These are phyloP conservation scores for Alternaria novae-zelandiae DNA, from an alignment of 2,329 filamentous ascomycete genomes.

Conservation along the genomic window DNA sequence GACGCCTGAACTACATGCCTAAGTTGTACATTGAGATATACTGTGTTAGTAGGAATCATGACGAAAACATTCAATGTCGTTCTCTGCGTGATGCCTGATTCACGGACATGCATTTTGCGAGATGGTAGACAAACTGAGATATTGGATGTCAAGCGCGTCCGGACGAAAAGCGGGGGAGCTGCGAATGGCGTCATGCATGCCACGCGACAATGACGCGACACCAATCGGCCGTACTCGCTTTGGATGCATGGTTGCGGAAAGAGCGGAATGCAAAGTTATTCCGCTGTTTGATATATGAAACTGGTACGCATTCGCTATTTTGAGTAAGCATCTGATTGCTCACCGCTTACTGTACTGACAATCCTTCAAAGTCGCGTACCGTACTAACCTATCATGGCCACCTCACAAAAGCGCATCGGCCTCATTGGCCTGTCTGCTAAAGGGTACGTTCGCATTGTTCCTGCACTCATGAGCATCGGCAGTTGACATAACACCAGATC, in stretches of 20 bases:
- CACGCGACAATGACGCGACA: neutral
- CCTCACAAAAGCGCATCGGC: conserved; percentile 30
- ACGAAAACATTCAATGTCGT: accelerated
- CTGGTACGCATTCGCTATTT: neutral
- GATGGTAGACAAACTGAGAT: neutral
- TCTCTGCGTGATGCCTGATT: neutral
- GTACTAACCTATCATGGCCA: neutral
- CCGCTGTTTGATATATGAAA: neutral
- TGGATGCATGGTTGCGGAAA: neutral
- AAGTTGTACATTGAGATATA: neutral
- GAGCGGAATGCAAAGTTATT: neutral
- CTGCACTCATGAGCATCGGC: neutral
- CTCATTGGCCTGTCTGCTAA: conserved; percentile 44
- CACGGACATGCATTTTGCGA: too few species aligned
- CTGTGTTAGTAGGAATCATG: neutral
- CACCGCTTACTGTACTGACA: neutral
- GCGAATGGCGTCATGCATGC: neutral
- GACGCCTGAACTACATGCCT: neutral
- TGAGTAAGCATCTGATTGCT: neutral
- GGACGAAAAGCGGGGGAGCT: neutral
- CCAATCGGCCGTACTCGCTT: neutral
- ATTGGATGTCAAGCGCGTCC: neutral
- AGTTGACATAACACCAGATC: conserved; percentile 18
- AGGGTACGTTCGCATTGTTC: conserved; percentile 21
- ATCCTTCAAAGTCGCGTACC: neutral